A percentile compares a stretch with the other conserved stretches of the same genome.
Evolutionary conservation across 1,139 yeast species (phyloP).

Genomic region (Candida sp.): DNA sequence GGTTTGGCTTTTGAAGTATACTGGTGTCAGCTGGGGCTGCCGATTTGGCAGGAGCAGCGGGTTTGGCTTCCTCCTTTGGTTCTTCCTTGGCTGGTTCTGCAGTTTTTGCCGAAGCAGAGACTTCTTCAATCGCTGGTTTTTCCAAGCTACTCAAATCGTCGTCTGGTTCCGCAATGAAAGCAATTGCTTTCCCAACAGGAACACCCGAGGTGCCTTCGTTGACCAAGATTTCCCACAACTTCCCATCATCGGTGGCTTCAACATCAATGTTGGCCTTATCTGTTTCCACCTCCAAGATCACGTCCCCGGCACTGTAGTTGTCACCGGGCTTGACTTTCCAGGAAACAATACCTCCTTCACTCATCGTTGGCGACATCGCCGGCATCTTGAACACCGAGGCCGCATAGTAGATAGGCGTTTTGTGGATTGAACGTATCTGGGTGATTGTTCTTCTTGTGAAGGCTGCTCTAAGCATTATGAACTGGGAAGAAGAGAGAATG

Average conservation of each 20-base stretch:
- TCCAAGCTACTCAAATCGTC: slow-evolving; percentile 76
- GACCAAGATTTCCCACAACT: slow-evolving; percentile 75
- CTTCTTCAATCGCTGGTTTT: slow-evolving; percentile 50
- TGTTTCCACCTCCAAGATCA: slow-evolving; percentile 86
- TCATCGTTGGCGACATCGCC: slow-evolving; percentile 99
- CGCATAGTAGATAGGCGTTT: slow-evolving; percentile 26
- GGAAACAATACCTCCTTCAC: slow-evolving; percentile 93
- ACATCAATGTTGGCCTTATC: slow-evolving; percentile 95
- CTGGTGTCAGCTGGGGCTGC: slow-evolving; percentile 10
- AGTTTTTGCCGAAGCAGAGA: slow-evolving; percentile 8
- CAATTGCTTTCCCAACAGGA: slow-evolving; percentile 90
- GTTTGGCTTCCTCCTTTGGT: slow-evolving; percentile 15
- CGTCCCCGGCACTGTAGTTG: slow-evolving; percentile 81
- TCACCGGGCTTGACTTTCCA: slow-evolving; percentile 94
- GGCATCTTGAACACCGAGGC: slow-evolving; percentile 88
- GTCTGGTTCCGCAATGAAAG: slow-evolving; percentile 83
- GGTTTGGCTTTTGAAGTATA: slow-evolving; percentile 53
- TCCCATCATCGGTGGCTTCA: slow-evolving; percentile 93
- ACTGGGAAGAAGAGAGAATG: background rate
- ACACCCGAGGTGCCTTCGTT: slow-evolving; percentile 78
- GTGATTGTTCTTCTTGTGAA: slow-evolving; percentile 9
- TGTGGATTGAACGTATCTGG: slow-evolving; percentile 21
- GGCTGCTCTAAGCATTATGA: slow-evolving; percentile 16
- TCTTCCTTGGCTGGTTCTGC: slow-evolving; percentile 18
- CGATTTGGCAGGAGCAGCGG: slow-evolving; percentile 14